Base-by-base conservation (phyloP, 202 grass and related monocot species). In the Eragrostis tef region DNA sequence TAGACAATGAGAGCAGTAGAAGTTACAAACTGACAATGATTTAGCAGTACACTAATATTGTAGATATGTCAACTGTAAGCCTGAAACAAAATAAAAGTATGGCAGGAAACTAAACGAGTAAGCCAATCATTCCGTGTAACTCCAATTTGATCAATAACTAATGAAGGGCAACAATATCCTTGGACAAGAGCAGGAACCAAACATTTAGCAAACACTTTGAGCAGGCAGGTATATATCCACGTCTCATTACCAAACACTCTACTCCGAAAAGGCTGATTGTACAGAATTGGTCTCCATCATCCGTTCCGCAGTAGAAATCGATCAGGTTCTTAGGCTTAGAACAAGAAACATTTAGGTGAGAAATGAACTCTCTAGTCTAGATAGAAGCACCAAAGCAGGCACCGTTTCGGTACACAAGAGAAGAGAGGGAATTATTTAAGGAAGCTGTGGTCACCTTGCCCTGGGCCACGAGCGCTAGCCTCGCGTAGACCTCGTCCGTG, bases 401-500 rank as follows among this genome's bases (percentile, higher is more conserved):
- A 31, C 29, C 29, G 1, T 31, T n/a, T n/a, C n/a, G n/a, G n/a
- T 31, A 31, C 29, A 31, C 29, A 31, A 3, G 29, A 27, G 26
- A 53, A 0, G 7, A 65, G 31, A 20, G 31, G 60, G 13, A 16
- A 25, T 1, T 5, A 31, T 29, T 11, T 2, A 39, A 39, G 34
- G 3, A 6, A 39, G 2, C 34, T 4, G 34, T 6, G 34, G 4
- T 82, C 21, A 98, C 92, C 88, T 93, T 85, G 49, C 3, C 86
- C 44, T 90, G 83, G 6, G 91, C 83, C 1, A 87, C 59, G 46
- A 97, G 83, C 62, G 87, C 92, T 53, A 97, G 94, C 81, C 91
- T 86, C 54, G 91, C 85, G 85, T 92, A 92, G 48, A 94, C 91
- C 89, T 94, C 94, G 59, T 97, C 94, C 51, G 94, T 97, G 52